A percentile compares a stretch with the other conserved stretches of the same genome.
Evolutionary conservation across 2,329 filamentous ascomycete species (phyloP).

Genomic region (Diplodia sapinea): DNA sequence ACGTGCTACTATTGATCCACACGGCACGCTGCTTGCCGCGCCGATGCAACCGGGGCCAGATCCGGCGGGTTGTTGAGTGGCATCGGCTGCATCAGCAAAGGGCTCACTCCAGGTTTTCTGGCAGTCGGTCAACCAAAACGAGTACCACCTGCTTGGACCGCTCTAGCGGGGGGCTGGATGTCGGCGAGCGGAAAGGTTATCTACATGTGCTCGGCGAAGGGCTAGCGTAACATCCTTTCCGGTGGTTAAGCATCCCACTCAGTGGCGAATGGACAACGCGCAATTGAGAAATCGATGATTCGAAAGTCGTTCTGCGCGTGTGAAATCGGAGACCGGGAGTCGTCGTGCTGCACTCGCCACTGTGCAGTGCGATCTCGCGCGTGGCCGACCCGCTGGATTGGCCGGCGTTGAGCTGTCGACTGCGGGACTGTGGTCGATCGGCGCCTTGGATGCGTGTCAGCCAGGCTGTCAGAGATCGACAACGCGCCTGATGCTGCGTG

Average conservation of each 20-base stretch:
- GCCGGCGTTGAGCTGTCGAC: no score
- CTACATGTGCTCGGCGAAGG: not conserved
- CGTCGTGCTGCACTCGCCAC: not conserved
- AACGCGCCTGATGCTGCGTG: not conserved
- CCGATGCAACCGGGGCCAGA: not conserved
- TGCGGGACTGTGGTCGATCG: not conserved
- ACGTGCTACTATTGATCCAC: not conserved
- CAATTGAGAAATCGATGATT: not conserved
- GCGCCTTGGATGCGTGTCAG: not conserved
- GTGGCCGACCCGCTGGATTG: no score
- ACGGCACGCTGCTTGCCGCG: not conserved
- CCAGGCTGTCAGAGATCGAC: conserved; percentile 1
- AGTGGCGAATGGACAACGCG: not conserved
- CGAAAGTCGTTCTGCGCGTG: not conserved
- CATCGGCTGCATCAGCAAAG: not conserved
- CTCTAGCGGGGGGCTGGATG: not conserved
- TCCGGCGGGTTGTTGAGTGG: not conserved
- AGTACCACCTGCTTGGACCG: not conserved
- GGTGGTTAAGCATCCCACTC: no score
- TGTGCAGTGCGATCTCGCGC: not conserved
- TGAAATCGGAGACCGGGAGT: not conserved
- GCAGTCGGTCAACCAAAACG: not conserved
- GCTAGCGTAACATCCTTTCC: not conserved
- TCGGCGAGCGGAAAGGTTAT: not conserved
- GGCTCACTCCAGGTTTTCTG: not conserved